phyloP scores from a whole-genome alignment of 2,329 filamentous ascomycete species.

The Xylariaceae sp. region DNA sequence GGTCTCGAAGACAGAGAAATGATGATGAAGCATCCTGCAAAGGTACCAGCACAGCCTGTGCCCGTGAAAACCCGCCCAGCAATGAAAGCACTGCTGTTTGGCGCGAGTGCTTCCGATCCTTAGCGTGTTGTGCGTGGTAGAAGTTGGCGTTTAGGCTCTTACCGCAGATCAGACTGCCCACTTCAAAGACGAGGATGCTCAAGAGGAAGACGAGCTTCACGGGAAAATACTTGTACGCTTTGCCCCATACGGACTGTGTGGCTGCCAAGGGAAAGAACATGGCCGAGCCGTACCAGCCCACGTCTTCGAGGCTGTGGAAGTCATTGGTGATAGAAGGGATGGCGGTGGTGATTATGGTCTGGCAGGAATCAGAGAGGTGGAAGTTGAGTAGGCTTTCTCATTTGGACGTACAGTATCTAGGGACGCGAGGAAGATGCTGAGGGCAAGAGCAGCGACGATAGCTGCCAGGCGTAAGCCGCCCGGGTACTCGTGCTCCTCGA shows the following conservation, averaged over 20 bases:
- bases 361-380: no score
- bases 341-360: constrained; percentile 30
- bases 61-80: constrained; percentile 34
- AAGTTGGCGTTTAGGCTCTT: no score
- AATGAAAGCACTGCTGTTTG: constrained; percentile 34
- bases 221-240: constrained; percentile 30
- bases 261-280: constrained; percentile 31
- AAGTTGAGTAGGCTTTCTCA: no score
- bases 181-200: constrained; percentile 20
- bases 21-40: no score
- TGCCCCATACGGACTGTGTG: constrained; percentile 32
- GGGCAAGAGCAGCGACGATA: no score
- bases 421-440: no score
- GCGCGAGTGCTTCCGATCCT: no score
- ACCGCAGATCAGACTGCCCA: constrained; percentile 35
- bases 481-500: no score
- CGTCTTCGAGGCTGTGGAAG: constrained; percentile 31
- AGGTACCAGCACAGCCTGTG: neutral
- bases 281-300: constrained; percentile 36
- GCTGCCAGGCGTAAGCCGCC: no score
- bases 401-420: no score
- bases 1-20: no score
- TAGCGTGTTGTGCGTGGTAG: no score
- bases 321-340: constrained; percentile 33
- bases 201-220: constrained; percentile 25